Evolutionary conservation across 2,329 filamentous ascomycete genomes (phyloP), one percentile per base, ranked within the genome.

Genomic region (Aspergillus fumigatiaffinis): DNA sequence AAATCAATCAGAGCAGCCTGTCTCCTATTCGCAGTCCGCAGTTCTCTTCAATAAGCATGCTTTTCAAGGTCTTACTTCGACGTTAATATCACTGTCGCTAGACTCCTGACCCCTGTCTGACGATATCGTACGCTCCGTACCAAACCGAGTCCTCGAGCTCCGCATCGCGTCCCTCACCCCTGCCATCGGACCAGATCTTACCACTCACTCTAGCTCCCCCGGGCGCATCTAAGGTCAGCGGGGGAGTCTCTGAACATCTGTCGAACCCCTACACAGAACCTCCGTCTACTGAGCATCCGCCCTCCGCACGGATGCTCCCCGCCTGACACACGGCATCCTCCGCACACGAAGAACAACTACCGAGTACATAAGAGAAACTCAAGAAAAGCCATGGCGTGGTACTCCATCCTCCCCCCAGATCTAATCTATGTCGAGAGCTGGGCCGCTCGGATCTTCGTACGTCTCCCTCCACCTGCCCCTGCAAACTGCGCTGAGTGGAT

Each of bases 371-470:
- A 49, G 3, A 38, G 12, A 51, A 12, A 10, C 8, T 7, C 21
- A 2, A 26, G 6, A 3, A 21, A 14, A n/a, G 4, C 46, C 23
- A 48, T 89, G 87, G 81, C 82, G 48, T 82, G 84, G 78, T 84
- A 86, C 62, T 88, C 86, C 2, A 81, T 89, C 57, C 80, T 89
- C 35, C 87, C 87, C 1, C 76, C 80, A 20, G 76, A 80, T 56
- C 76, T 87, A 54, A 80, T 77, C 46, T 76, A 77, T 42, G 69
- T 88, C 53, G 87, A 89, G 69, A 81, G 79, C 52, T 88, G 85
- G 85, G 76, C 84, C 56, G 81, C 82, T 49, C 79, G 84, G 9
- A 68, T 84, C 48, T 89, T 88, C 69, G 86, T 89, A 78, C 67
- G 83, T 71, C 54, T 58, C 55, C 42, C 23, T 2, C 29, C 0